These are phyloP conservation scores for Elongisporangium prolatum DNA, from an alignment of 352 stramenopile genomes.

Conservation along the genomic window DNA sequence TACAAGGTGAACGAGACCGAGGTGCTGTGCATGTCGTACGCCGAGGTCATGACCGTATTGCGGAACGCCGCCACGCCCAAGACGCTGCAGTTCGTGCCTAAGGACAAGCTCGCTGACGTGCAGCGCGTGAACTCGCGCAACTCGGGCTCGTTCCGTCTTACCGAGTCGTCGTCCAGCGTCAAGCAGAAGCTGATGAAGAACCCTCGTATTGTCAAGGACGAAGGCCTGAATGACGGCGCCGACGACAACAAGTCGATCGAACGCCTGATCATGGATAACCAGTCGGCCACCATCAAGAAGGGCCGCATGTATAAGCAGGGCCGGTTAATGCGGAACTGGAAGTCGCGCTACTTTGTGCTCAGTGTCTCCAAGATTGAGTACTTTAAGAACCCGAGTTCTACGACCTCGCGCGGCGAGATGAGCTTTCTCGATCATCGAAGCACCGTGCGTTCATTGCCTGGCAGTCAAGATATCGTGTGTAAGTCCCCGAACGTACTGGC, in stretches of 20 bases:
- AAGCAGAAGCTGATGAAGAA: conserved; percentile 74
- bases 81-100: conserved; percentile 81
- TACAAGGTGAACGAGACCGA: conserved; percentile 85
- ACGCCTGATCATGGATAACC: conserved; percentile 81
- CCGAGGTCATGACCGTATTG: conserved; percentile 80
- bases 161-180: conserved; percentile 50
- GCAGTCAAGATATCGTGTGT: conserved; percentile 59
- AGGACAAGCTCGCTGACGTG: conserved; percentile 80
- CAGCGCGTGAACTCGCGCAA: conserved; percentile 80
- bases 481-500: conserved; percentile 68
- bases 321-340: conserved; percentile 80
- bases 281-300: conserved; percentile 85
- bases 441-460: conserved; percentile 66
- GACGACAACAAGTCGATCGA: conserved; percentile 81
- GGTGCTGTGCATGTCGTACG: conserved; percentile 81
- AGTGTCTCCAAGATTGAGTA: conserved; percentile 85
- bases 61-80: conserved; percentile 61
- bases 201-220: conserved; percentile 63
- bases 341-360: conserved; percentile 85
- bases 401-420: conserved; percentile 67
- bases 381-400: conserved; percentile 81
- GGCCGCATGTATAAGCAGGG: conserved; percentile 86
- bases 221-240: conserved; percentile 43
- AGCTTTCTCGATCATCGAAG: conserved; percentile 77
- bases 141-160: conserved; percentile 68